These are phyloP conservation scores for Favolaschia claudopus DNA, from an alignment of 768 basidiomycete genomes.

Conservation along the genomic window DNA sequence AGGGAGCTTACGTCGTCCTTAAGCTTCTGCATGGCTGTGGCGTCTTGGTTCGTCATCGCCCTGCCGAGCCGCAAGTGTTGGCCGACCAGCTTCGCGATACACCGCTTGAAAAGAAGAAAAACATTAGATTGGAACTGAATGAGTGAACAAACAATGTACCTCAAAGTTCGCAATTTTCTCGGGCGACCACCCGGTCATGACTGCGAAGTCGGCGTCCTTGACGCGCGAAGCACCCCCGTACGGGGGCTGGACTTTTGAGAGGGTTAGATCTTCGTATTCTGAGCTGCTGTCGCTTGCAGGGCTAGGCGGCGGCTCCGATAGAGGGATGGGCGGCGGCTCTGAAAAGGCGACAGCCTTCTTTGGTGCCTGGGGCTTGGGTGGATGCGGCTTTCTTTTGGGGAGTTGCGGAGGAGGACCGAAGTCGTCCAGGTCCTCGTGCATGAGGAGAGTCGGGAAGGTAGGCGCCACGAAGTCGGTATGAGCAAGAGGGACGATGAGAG, in stretches of 20 bases:
- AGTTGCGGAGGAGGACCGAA: not conserved
- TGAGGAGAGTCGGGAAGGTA: not conserved
- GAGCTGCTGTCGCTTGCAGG: not conserved
- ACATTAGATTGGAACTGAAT: not conserved
- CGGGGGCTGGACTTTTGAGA: not conserved
- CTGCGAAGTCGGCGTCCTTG: not conserved
- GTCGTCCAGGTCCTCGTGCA: constrained; percentile 2
- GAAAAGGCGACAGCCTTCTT: not conserved
- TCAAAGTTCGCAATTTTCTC: not conserved
- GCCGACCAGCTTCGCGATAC: not conserved
- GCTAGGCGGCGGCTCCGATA: too few relatives aligned
- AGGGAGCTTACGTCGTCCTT: not conserved
- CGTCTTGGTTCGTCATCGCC: not conserved
- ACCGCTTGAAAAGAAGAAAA: not conserved
- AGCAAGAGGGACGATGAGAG: constrained; percentile 1
- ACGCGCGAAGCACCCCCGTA: not conserved
- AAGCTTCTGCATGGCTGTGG: not conserved
- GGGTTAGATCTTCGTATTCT: not conserved
- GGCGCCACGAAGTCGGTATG: not conserved
- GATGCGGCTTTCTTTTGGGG: not conserved
- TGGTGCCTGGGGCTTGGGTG: not conserved
- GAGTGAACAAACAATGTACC: not conserved
- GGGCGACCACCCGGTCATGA: not conserved
- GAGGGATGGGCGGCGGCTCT: too few relatives aligned
- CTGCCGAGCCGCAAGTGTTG: not conserved